Percentiles rank a stretch among this genome's conserved stretches.
These are phyloP conservation scores for Rhizopus microsporus DNA, from an alignment of 371 early-diverging fungal species.

Conservation along the genomic window DNA sequence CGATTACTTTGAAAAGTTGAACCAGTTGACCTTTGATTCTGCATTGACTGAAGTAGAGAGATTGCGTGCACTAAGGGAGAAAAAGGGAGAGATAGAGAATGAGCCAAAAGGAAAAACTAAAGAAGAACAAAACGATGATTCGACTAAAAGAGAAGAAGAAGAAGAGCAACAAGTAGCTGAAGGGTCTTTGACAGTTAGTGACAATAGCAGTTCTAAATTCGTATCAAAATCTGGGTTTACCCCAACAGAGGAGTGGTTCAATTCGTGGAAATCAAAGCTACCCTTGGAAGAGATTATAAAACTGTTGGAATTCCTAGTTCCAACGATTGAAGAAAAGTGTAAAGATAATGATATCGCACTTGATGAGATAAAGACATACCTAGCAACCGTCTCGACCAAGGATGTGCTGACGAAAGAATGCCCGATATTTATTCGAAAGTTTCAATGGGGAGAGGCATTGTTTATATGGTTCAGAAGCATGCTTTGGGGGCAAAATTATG, in stretches of 20 bases:
- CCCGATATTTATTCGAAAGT: conserved; percentile 50
- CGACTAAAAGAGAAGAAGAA: not conserved
- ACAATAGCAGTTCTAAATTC: not conserved
- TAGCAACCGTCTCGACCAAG: conserved; percentile 3
- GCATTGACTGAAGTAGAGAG: conserved; percentile 64
- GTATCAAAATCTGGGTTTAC: conserved; percentile 12
- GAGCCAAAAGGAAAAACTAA: not conserved
- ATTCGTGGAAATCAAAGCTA: conserved; percentile 64
- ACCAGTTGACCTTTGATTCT: conserved; percentile 60
- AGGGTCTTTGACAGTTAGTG: not conserved
- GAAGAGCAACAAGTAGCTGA: not conserved
- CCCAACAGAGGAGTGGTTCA: conserved; percentile 24
- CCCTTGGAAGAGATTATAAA: conserved; percentile 65
- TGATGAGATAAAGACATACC: conserved; percentile 15
- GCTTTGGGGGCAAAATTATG: conserved; percentile 68
- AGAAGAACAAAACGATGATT: not conserved
- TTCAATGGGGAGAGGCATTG: conserved; percentile 59
- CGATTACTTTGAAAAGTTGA: conserved; percentile 62
- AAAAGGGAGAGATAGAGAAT: conserved; percentile 4
- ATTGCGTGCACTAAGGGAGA: conserved; percentile 47
- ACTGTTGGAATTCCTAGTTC: conserved; percentile 61
- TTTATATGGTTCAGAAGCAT: conserved; percentile 70
- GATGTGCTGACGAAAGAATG: conserved; percentile 6
- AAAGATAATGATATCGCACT: conserved; percentile 5
- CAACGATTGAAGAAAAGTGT: conserved; percentile 61